A percentile compares a stretch with the other conserved stretches of the same genome.
These are phyloP conservation scores for Ilyonectria destructans DNA, from an alignment of 2,329 filamentous ascomycete genomes.

Conservation along the genomic window DNA sequence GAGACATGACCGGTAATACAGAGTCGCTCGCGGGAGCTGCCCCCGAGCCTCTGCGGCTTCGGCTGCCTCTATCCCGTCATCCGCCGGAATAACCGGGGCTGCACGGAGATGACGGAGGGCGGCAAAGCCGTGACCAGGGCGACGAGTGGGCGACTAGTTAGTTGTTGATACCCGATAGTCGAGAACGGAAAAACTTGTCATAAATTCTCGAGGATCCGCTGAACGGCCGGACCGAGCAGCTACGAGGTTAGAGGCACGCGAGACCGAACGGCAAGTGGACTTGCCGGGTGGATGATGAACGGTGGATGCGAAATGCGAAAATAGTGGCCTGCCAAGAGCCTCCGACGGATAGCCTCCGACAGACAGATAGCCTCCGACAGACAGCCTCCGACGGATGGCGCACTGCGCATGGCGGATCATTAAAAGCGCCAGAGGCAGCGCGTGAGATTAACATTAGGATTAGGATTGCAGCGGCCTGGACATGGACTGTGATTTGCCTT, in stretches of 20 bases:
- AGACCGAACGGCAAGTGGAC: slow-evolving; percentile 42
- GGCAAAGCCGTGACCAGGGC: neutral
- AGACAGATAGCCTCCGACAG: slow-evolving; percentile 9
- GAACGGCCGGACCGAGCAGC: neutral
- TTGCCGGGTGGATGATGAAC: slow-evolving; percentile 8
- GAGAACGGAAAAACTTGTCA: neutral
- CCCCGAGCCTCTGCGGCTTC: neutral
- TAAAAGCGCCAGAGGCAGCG: neutral
- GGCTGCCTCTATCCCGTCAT: neutral
- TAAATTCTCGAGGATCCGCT: neutral
- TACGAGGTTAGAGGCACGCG: slow-evolving; percentile 22
- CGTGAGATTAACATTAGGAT: neutral
- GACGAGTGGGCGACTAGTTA: neutral
- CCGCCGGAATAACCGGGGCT: neutral
- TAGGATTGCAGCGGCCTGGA: neutral
- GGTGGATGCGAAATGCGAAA: neutral
- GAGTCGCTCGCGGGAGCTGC: neutral
- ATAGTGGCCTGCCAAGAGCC: slow-evolving; percentile 18
- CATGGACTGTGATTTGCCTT: neutral
- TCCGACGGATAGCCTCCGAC: slow-evolving; percentile 2
- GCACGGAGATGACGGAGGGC: neutral
- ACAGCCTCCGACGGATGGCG: slow-evolving; percentile 7
- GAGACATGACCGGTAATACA: slow-evolving; percentile 21
- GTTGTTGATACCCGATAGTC: neutral
- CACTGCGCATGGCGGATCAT: neutral